Conservation (phyloP, 2,329 filamentous ascomycete genomes). For the Talaromyces sp. region DNA sequence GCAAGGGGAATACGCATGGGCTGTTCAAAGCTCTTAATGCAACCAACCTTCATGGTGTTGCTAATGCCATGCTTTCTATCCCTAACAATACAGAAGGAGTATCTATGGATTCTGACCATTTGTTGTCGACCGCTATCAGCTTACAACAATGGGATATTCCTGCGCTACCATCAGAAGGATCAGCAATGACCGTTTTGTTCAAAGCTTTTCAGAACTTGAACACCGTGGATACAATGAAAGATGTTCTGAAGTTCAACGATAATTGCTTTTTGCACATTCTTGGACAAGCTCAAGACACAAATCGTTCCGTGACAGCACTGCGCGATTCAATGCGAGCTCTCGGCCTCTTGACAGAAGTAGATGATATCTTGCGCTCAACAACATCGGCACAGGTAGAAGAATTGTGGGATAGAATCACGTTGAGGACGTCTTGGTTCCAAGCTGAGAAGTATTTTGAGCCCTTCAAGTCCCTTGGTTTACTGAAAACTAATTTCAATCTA, state of each 20-base stretch:
- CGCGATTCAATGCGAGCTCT: slow-evolving; percentile 58
- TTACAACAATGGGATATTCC: slow-evolving; percentile 91
- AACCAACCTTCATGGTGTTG: slow-evolving; percentile 80
- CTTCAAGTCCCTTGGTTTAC: background rate
- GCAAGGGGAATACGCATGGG: slow-evolving; percentile 61
- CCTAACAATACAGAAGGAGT: slow-evolving; percentile 51
- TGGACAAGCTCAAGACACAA: slow-evolving; percentile 33
- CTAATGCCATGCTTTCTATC: slow-evolving; percentile 70
- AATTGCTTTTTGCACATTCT: slow-evolving; percentile 55
- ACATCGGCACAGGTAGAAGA: slow-evolving; percentile 59
- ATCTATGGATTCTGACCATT: slow-evolving; percentile 61
- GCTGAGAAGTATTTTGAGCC: slow-evolving; percentile 60
- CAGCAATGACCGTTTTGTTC: slow-evolving; percentile 68
- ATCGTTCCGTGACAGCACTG: slow-evolving; percentile 44
- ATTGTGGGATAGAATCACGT: slow-evolving; percentile 61
- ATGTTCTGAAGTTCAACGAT: slow-evolving; percentile 59
- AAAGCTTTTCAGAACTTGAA: slow-evolving; percentile 76
- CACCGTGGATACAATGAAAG: slow-evolving; percentile 56
- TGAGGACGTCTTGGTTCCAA: slow-evolving; percentile 73
- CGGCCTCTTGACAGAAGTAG: slow-evolving; percentile 76
- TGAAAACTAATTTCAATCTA: slow-evolving; percentile 21
- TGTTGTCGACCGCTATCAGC: slow-evolving; percentile 74
- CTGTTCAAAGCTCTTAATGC: slow-evolving; percentile 73
- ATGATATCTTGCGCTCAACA: slow-evolving; percentile 66
- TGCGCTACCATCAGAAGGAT: slow-evolving; percentile 57